Base-by-base conservation (phyloP, 2,329 filamentous ascomycete species). In the Thelonectria discophora region DNA sequence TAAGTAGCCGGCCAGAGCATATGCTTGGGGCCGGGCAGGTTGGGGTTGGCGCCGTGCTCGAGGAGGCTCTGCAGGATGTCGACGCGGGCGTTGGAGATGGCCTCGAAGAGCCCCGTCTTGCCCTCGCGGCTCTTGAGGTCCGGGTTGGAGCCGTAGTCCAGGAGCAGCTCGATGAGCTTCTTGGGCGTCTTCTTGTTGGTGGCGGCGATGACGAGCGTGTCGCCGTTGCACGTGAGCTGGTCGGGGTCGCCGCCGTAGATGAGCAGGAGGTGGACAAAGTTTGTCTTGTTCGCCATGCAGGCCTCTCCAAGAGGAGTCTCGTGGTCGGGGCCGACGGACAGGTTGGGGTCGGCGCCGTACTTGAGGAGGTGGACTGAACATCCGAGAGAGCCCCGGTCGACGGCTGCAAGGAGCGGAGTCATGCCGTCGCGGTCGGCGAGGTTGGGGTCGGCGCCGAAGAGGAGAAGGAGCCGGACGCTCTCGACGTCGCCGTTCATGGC, bases 21-120 rank as follows among this genome's bases (percentile, higher is more conserved):
- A 76, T 91, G 86, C 74, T 90, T 89, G 11, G 88, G 88, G 1
- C 86, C 88, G 1, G 89, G 89, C 6, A 90, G 78, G 71, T 92
- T 91, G 9, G 88, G 84, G 68, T 90, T 84, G 2, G 89, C 89
- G 3, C 84, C 83, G 56, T 88, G 82, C 53, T 90, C 76, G 3
- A 82, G 71, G 30, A 82, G 75, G 2, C 72, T 73, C 9, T 75
- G 79, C 61, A 89, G 83, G 1, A 89, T 78, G 60, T 90, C 87
- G 50, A 82, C 75, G 6, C 88, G 81, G 11, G 81, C 82, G 17
- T 78, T 78, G 50, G 81, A 80, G 54, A 90, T 87, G 5, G 88
- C 86, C 65, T 86, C 82, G 72, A 89, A 89, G 2, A 91, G 79
- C 0, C 88, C 82, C 0, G 86, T 88, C 65, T 87, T 86, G 27